Evolutionary conservation across 83 land plant genomes (phyloP).

Genomic region (Picea abies): DNA sequence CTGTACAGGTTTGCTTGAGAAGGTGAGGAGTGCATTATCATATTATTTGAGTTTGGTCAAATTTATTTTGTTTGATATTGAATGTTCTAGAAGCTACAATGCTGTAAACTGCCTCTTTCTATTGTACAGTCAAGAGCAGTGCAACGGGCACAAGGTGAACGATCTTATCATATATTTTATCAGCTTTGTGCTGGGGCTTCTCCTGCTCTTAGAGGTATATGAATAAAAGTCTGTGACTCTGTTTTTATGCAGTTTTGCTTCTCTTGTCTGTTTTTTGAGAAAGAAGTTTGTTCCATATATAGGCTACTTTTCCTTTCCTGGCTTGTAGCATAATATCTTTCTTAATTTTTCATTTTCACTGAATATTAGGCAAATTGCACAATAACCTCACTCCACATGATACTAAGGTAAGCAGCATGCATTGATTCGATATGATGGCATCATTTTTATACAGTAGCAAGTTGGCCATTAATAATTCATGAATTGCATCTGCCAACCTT

Average conservation of each 20-base stretch:
- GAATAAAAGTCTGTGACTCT: not conserved
- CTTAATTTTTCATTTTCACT: not conserved
- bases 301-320: not conserved
- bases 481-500: not conserved
- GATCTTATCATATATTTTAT: conserved; percentile 95
- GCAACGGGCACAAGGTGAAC: conserved; percentile 74
- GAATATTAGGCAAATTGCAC: not conserved
- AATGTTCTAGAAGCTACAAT: not conserved
- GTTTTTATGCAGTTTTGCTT: conserved; percentile 13
- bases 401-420: not conserved
- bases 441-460: not conserved
- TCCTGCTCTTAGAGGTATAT: conserved; percentile 64
- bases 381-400: not conserved
- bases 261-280: not conserved
- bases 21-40: conserved; percentile 46
- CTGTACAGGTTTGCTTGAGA: conserved; percentile 78
- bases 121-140: conserved; percentile 88
- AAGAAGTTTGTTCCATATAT: not conserved
- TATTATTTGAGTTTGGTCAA: not conserved
- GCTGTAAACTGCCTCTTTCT: not conserved
- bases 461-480: not conserved
- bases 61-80: not conserved
- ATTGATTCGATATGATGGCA: not conserved
- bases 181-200: conserved; percentile 98
- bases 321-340: too few relatives aligned